These are phyloP conservation scores for Chalaropsis thielavioides DNA, from an alignment of 2,329 filamentous ascomycete genomes.

Conservation along the genomic window DNA sequence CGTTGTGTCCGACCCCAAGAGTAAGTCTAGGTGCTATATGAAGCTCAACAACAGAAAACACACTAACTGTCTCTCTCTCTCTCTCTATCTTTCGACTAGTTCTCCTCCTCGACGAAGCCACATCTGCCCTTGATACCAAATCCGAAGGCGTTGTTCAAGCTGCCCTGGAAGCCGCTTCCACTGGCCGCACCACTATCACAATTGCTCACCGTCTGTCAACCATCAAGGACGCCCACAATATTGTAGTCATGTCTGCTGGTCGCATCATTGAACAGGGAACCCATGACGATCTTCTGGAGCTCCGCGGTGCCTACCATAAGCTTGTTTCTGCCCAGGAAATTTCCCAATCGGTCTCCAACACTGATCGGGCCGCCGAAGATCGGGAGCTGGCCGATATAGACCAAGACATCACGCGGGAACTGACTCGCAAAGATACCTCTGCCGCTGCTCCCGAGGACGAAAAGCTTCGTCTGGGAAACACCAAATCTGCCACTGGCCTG, in stretches of 20 bases:
- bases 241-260: conserved; percentile 79
- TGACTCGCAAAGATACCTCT: conserved; percentile 28
- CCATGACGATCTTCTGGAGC: conserved; percentile 63
- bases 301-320: conserved; percentile 59
- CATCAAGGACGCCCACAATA: conserved; percentile 87
- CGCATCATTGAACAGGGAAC: conserved; percentile 85
- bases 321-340: conserved; percentile 84
- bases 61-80: neutral
- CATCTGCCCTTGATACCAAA: conserved; percentile 83
- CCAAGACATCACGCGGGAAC: conserved; percentile 31
- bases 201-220: conserved; percentile 93
- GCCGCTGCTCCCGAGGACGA: conserved; percentile 48
- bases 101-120: conserved; percentile 86
- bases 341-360: conserved; percentile 34
- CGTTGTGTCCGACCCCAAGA: conserved; percentile 79
- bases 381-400: conserved; percentile 23
- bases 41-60: neutral
- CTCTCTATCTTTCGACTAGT: conserved; percentile 29
- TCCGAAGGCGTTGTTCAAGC: conserved; percentile 90
- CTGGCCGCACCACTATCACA: conserved; percentile 83
- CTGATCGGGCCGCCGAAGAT: conserved; percentile 29
- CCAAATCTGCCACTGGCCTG: conserved; percentile 53
- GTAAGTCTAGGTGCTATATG: conserved; percentile 25
- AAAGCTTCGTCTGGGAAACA: conserved; percentile 40
- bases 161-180: conserved; percentile 70